Base-by-base conservation (phyloP, 148 eudicot species). In the Mesembryanthemum crystallinum region DNA sequence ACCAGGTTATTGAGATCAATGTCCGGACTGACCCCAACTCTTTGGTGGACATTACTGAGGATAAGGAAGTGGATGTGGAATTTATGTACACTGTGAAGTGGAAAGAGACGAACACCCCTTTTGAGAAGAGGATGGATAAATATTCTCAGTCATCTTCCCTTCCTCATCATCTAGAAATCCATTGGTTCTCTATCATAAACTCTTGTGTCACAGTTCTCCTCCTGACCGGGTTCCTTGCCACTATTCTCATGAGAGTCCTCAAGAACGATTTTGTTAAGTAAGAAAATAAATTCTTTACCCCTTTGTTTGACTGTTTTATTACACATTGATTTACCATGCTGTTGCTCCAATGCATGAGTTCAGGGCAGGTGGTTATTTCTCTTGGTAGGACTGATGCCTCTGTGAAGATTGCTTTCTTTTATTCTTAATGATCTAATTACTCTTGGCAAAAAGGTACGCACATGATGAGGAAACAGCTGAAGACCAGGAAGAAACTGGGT, bases 401-500 rank as follows among this genome's bases (percentile, higher is more conserved):
- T 18, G 2, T 18, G 0, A 15, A 32, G 58, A 20, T 32, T 64
- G 23, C 69, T 65, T 65, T 33, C 23, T 25, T 64, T 30, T 6
- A 25, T 63, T 6, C 27, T 49, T 65, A 24, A 32, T 35, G 33
- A n/a, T 52, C 8, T 18, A 65, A 35, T 65, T 29, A 64, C 60
- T n/a, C 24, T 28, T 43, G 54, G 14, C 28, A 27, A 73, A 81
- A 82, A 90, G 96, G 86, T 91, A 89, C 80, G 89, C 92, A n/a
- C 96, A 87, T 77, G 96, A 89, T 64, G 92, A 91, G 80, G 96
- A 91, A 85, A 62, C 91, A 15, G 92, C 88, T 37, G 96, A 89
- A 73, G 96, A 91, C 67, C 92, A 91, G 78, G 92, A 91, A 86
- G 96, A 91, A 87, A 86, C 89, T 71, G 96, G 96, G 28, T 91